phyloP scores from a whole-genome alignment of 768 basidiomycete genomes.

The Lactarius sanguifluus region DNA sequence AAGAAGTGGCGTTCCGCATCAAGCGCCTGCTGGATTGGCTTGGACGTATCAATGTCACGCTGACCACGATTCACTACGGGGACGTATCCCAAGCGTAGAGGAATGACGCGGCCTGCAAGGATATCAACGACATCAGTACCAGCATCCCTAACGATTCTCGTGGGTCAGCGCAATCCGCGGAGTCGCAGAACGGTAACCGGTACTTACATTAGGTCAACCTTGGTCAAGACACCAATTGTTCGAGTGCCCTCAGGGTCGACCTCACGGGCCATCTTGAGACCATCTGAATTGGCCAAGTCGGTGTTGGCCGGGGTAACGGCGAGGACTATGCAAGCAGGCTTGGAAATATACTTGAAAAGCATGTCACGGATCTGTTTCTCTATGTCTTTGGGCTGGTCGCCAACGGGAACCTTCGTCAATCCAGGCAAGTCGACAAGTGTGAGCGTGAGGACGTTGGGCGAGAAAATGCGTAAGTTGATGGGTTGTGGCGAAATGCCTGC shows the following conservation, averaged over 20 bases:
- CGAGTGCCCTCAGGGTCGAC: slow-evolving; percentile 96
- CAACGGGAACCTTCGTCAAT: slow-evolving; percentile 91
- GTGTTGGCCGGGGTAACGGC: slow-evolving; percentile 95
- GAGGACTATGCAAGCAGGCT: slow-evolving; percentile 93
- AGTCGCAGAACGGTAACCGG: slow-evolving; percentile 22
- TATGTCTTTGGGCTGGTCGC: slow-evolving; percentile 95
- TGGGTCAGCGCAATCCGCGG: slow-evolving; percentile 12
- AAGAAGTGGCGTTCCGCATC: slow-evolving; percentile 93
- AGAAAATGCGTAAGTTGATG: slow-evolving; percentile 97
- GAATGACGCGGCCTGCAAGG: slow-evolving; percentile 94
- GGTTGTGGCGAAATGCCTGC: slow-evolving; percentile 96
- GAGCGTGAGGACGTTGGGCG: slow-evolving; percentile 94
- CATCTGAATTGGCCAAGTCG: slow-evolving; percentile 98
- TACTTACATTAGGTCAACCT: slow-evolving; percentile 93
- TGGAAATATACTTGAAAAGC: slow-evolving; percentile 93
- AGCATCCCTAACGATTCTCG: slow-evolving; percentile 72
- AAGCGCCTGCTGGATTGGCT: slow-evolving; percentile 80
- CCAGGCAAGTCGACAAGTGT: slow-evolving; percentile 98
- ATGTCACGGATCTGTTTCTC: slow-evolving; percentile 97
- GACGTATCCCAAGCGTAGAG: slow-evolving; percentile 93
- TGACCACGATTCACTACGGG: slow-evolving; percentile 99
- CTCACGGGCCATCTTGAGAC: slow-evolving; percentile 92
- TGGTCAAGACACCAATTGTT: slow-evolving; percentile 98
- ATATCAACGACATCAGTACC: slow-evolving; percentile 99
- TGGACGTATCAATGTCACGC: slow-evolving; percentile 90